Evolutionary conservation across 2,329 filamentous ascomycete species (phyloP).

Genomic region (Xylariales sp.): DNA sequence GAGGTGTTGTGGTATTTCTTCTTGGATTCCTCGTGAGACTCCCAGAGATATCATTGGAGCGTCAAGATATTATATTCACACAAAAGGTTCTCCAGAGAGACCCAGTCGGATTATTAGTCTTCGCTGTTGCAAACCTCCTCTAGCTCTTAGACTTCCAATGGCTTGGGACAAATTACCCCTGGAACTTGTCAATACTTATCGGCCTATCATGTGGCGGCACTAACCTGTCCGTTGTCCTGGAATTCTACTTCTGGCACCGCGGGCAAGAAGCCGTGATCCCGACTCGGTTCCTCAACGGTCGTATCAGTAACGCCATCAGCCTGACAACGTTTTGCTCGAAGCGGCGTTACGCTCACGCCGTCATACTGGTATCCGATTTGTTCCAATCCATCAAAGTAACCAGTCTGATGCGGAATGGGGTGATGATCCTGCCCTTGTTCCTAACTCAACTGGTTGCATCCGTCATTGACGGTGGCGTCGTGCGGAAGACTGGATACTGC

Average conservation of each 20-base stretch:
- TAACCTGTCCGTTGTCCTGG: conserved; percentile 24
- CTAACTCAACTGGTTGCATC: conserved; percentile 21
- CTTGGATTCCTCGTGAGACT: conserved; percentile 16
- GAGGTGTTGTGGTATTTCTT: conserved; percentile 15
- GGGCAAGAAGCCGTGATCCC: conserved; percentile 35
- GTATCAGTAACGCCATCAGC: conserved; percentile 16
- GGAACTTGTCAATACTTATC: conserved; percentile 31
- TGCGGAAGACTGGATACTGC: conserved; percentile 27
- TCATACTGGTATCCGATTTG: conserved; percentile 23
- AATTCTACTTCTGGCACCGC: conserved; percentile 30
- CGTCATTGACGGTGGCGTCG: conserved; percentile 17
- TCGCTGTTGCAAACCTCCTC: conserved; percentile 32
- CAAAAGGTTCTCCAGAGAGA: conserved; percentile 20
- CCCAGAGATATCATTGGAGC: conserved; percentile 13
- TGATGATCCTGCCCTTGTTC: conserved; percentile 22
- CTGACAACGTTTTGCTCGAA: conserved; percentile 18
- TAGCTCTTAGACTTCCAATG: conserved; percentile 43
- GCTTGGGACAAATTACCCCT: conserved; percentile 33
- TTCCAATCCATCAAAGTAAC: conserved; percentile 22
- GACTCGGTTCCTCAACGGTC: conserved; percentile 14
- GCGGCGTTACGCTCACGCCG: conserved; percentile 15
- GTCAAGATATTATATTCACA: conserved; percentile 9
- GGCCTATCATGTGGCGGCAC: conserved; percentile 31
- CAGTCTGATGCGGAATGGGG: conserved; percentile 17
- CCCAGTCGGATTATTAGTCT: conserved; percentile 22